Evolutionary conservation across 371 early-diverging fungal genomes (phyloP).

Genomic region (Mucor saturninus): DNA sequence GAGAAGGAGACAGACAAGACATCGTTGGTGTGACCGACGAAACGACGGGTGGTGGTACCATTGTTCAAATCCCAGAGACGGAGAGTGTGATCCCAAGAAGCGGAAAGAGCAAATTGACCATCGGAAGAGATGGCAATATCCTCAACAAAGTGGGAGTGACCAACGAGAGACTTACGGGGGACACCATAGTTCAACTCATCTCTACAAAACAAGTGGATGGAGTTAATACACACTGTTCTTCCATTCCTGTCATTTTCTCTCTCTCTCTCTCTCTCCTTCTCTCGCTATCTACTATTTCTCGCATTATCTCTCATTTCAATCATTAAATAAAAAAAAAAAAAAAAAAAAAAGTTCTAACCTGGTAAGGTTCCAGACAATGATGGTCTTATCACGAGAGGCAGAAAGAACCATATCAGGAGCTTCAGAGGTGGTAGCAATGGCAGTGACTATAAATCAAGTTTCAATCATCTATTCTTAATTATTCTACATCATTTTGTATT

Average conservation of each 20-base stretch:
- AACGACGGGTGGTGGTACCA: slow-evolving; percentile 92
- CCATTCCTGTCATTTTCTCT: no score
- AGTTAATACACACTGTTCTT: no score
- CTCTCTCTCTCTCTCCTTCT: neutral
- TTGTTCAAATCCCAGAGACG: slow-evolving; percentile 97
- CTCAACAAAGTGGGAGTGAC: slow-evolving; percentile 98
- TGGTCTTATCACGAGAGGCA: slow-evolving; percentile 95
- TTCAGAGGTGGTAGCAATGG: slow-evolving; percentile 94
- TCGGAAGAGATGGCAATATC: slow-evolving; percentile 97
- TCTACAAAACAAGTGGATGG: slow-evolving; percentile 31
- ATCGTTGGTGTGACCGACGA: slow-evolving; percentile 97
- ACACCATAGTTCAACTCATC: slow-evolving; percentile 92
- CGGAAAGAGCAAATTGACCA: slow-evolving; percentile 96
- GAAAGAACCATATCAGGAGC: slow-evolving; percentile 92
- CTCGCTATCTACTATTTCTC: neutral
- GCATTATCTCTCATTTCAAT: neutral
- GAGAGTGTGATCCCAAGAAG: slow-evolving; percentile 99
- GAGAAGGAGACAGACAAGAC: slow-evolving; percentile 98
- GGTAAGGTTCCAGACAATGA: slow-evolving; percentile 95
- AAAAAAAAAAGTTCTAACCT: slow-evolving; percentile 36
- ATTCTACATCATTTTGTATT: neutral
- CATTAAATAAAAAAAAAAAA: neutral
- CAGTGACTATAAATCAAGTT: slow-evolving; percentile 70
- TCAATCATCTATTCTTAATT: slow-evolving; percentile 5
- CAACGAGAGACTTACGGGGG: slow-evolving; percentile 86